Base-by-base conservation (phyloP, 257 asterid genomes). In the Plantago major region DNA sequence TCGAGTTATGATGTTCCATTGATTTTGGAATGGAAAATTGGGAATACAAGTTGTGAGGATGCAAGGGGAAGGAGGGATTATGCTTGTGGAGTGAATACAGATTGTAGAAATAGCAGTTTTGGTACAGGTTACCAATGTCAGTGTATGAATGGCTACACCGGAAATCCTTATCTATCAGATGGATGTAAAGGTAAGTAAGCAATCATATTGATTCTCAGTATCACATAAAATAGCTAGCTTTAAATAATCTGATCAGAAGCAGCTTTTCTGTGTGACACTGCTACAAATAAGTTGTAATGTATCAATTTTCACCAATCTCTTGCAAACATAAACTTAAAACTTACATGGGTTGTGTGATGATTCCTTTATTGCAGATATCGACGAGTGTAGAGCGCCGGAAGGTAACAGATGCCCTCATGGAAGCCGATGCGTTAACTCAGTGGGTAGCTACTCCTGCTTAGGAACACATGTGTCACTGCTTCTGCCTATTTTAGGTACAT, bases 171-270 rank as follows among this genome's bases (percentile, higher is more conserved):
- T 55, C 57, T 71, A 6, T 55, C 38, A 33, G 17, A 63, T 5
- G 84, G 81, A 43, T 75, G 81, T 63, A 58, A 67, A 66, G 77
- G 81, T 79, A 68, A 30, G 26, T 1, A 22, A 22, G 26, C 26
- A 22, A 22, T 22, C 26, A 22, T 22, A 22, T 8, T 8, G 45
- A 13, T n/a, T 19, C 6, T 33, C 40, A 4, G 40, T 1, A 33
- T 7, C 40, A 7, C 40, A 5, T 33, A 33, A n/a, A 4, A 33
- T 33, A 33, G 40, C 40, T 33, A 22, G 40, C 40, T 33, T 33
- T 7, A 3, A 33, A 33, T 4, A 33, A 33, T 33, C 40, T 33
- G 40, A 5, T 33, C 8, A 4, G 6, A 33, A 7, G 0, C 40
- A 33, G 40, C 6, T 33, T 33, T 22, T 22, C 26, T 22, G 26